Evolutionary conservation across 2,329 filamentous ascomycete genomes (phyloP).

Genomic region (Fusarium tuaranense): DNA sequence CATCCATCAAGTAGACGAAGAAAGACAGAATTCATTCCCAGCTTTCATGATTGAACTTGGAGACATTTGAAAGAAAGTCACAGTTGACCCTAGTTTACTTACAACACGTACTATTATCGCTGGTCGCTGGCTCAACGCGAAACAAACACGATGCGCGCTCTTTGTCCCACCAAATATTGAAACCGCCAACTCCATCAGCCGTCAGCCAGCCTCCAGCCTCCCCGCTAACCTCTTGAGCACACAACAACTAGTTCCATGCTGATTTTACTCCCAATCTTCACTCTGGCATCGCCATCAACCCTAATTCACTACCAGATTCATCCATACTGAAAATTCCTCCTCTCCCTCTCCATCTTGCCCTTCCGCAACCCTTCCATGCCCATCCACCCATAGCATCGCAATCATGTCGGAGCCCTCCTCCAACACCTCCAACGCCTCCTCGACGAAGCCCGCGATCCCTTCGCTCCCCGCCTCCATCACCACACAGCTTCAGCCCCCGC

Average conservation of each 20-base stretch:
- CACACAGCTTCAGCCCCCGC: constrained; percentile 64
- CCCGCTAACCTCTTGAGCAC: constrained; percentile 23
- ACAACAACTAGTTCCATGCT: neutral
- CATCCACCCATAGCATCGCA: constrained; percentile 14
- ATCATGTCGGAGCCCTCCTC: constrained; percentile 39
- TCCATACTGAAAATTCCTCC: neutral
- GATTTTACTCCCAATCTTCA: neutral
- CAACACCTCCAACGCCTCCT: constrained; percentile 24
- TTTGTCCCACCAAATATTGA: constrained; percentile 21
- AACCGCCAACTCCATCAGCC: constrained; percentile 17
- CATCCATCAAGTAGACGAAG: neutral
- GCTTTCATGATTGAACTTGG: neutral
- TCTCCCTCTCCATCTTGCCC: constrained; percentile 1
- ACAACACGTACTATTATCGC: neutral
- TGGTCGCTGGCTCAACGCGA: constrained; percentile 29
- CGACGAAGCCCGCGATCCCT: constrained; percentile 34
- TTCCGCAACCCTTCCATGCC: constrained; percentile 8
- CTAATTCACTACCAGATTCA: constrained; percentile 4
- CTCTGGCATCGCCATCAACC: constrained; percentile 25
- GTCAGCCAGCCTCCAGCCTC: constrained; percentile 32
- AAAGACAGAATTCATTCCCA: neutral
- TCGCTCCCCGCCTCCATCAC: constrained; percentile 45
- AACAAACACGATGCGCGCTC: constrained; percentile 37
- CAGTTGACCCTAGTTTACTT: neutral
- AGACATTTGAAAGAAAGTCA: neutral